Conservation (phyloP, 2,329 filamentous ascomycete species). For the Aspergillus persii region DNA sequence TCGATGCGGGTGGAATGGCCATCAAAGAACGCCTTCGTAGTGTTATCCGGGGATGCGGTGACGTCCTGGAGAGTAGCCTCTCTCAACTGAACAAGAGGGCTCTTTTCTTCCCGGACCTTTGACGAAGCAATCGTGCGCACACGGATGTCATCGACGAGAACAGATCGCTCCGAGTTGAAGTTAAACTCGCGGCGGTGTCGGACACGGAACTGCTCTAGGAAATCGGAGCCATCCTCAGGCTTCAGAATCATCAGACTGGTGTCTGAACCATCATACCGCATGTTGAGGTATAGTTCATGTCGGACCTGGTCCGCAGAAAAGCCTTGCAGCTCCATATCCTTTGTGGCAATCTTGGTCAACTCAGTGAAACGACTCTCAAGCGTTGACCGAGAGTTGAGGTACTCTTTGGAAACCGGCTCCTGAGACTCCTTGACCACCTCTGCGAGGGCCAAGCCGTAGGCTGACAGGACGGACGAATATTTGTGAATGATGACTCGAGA, state of each 20-base stretch:
- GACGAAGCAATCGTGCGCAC: conserved; percentile 76
- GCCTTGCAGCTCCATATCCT: conserved; percentile 44
- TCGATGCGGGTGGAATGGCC: conserved; percentile 28
- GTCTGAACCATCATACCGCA: conserved; percentile 53
- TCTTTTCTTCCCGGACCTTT: conserved; percentile 61
- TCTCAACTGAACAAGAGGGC: conserved; percentile 66
- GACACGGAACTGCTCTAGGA: conserved; percentile 75
- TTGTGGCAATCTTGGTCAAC: conserved; percentile 61
- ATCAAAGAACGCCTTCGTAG: conserved; percentile 37
- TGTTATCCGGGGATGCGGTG: conserved; percentile 53
- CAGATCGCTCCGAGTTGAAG: conserved; percentile 79
- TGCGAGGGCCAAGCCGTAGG: conserved; percentile 88
- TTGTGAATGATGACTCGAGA: conserved; percentile 82
- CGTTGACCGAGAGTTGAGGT: conserved; percentile 39
- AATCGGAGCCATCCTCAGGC: conserved; percentile 77
- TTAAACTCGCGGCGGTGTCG: conserved; percentile 91
- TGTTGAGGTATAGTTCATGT: conserved; percentile 46
- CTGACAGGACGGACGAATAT: conserved; percentile 88
- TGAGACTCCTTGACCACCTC: conserved; percentile 92
- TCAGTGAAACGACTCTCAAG: conserved; percentile 72
- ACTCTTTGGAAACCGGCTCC: conserved; percentile 54
- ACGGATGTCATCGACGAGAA: conserved; percentile 86
- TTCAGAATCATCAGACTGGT: conserved; percentile 50
- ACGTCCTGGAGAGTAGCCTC: conserved; percentile 54
- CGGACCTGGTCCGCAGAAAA: conserved; percentile 42